Evolutionary conservation across 352 stramenopile species (phyloP).

Genomic region (Phytophthora sansomeana): DNA sequence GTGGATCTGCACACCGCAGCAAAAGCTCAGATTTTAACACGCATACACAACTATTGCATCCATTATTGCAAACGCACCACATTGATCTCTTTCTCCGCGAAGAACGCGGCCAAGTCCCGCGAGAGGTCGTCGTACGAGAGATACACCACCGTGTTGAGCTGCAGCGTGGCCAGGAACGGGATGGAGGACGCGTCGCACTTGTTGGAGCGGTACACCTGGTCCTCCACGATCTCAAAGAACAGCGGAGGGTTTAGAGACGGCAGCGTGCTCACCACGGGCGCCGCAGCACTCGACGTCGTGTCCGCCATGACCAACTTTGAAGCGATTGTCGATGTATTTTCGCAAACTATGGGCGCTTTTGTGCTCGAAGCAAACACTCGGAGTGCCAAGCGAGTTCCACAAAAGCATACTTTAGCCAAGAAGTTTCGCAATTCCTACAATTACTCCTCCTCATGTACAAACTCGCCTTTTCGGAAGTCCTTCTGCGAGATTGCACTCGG

Average conservation of each 20-base stretch:
- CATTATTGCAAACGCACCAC: conserved; percentile 47
- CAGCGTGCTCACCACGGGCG: conserved; percentile 58
- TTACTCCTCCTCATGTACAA: no score
- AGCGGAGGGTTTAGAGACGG: conserved; percentile 84
- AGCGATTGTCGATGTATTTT: no score
- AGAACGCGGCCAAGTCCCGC: conserved; percentile 79
- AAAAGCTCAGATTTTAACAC: conserved; percentile 1
- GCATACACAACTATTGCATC: not conserved
- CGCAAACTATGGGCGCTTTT: no score
- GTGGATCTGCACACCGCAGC: conserved; percentile 59
- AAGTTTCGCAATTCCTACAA: no score
- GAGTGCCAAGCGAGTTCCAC: no score
- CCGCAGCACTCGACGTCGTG: conserved; percentile 7
- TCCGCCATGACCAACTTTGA: conserved; percentile 39
- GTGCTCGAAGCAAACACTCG: no score
- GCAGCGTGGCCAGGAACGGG: conserved; percentile 80
- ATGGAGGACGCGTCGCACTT: conserved; percentile 89
- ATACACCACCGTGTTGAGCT: conserved; percentile 88
- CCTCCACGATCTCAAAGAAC: conserved; percentile 91
- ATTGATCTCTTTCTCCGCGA: conserved; percentile 82
- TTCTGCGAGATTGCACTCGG: no score
- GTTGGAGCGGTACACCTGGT: conserved; percentile 87
- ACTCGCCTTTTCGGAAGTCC: no score
- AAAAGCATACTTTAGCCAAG: no score
- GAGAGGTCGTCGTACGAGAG: conserved; percentile 87